Evolutionary conservation across 1,284 basidiomycete species (phyloP), one percentile per base, ranked within the genome.

Genomic region (Xerocomus minutiporus): DNA sequence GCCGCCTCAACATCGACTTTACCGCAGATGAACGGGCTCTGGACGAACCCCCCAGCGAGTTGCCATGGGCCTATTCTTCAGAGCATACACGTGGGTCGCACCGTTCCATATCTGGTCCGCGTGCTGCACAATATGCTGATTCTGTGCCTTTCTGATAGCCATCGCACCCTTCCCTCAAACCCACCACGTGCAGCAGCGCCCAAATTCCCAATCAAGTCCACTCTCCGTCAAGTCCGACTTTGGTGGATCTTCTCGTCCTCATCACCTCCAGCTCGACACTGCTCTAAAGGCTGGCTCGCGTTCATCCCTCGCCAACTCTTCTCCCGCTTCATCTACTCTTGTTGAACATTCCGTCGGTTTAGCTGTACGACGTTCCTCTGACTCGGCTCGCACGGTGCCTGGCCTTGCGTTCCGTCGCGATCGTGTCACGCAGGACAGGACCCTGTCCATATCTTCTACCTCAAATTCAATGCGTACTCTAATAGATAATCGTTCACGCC

Each of bases 401-500:
- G 74, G 65, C 58, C 63, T 73, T 54, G 61, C 55, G 6, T 68
- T 68, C 55, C 81, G 81, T 55, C 79, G 81, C 49, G 82, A 86
- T 59, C 81, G 81, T 52, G 65, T 72, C 6, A 60, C 70, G 3
- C 81, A 84, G 59, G 87, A 91, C 70, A 82, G 88, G 43, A 74
- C 87, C 40, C 77, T 88, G 70, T 89, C 86, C 49, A 81, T 90
- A 76, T 87, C 86, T 41, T 80, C 84, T 25, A 74, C 82, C n/a
- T 72, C 78, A 11, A 70, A 73, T 50, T 67, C 73, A 9, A 68
- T 73, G 56, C 74, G 74, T 34, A 65, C 71, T 35, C 50, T 69
- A 13, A 35, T 70, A 43, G 54, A 68, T 61, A 47, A 73, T 71
- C 46, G 67, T 73, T 75, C 57, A 68, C 77, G 50, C 62, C 73